A percentile compares a stretch with the other conserved stretches of the same genome.
Conservation (phyloP, 495 filamentous ascomycete species). For the Aspergillus biplanus region DNA sequence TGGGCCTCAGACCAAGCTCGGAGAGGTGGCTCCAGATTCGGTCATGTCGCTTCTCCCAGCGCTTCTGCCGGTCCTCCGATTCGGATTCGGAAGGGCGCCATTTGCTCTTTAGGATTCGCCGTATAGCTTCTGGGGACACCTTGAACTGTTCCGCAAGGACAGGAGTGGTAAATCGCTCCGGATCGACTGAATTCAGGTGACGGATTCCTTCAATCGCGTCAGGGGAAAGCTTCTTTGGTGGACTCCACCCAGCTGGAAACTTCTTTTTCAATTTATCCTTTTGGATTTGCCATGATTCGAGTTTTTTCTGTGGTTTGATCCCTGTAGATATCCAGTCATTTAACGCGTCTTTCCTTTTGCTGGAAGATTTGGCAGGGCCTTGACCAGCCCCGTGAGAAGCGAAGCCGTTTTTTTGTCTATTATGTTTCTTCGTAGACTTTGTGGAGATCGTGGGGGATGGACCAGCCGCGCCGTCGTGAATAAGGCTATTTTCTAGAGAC, state of each 20-base stretch:
- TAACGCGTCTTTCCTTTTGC: slow-evolving; percentile 12
- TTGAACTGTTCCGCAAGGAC: slow-evolving; percentile 79
- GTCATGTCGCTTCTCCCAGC: slow-evolving; percentile 82
- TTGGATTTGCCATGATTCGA: slow-evolving; percentile 69
- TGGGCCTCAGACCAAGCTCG: slow-evolving; percentile 67
- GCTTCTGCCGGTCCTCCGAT: slow-evolving; percentile 57
- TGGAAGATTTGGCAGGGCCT: slow-evolving; percentile 2
- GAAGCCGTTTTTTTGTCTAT: background rate
- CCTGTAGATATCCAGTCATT: slow-evolving; percentile 16
- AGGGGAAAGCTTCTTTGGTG: slow-evolving; percentile 84
- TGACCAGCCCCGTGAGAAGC: background rate
- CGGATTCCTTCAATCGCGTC: slow-evolving; percentile 88
- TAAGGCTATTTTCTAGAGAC: background rate
- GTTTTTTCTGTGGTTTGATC: slow-evolving; percentile 32
- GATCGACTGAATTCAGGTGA: slow-evolving; percentile 72
- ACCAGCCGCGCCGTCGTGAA: background rate
- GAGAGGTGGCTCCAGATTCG: slow-evolving; percentile 75
- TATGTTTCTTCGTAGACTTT: background rate
- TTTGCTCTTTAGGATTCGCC: slow-evolving; percentile 81
- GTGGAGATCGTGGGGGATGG: background rate
- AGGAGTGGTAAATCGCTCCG: slow-evolving; percentile 72
- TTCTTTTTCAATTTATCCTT: slow-evolving; percentile 71
- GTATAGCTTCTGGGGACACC: slow-evolving; percentile 82
- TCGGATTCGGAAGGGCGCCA: slow-evolving; percentile 74
- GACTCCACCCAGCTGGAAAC: slow-evolving; percentile 76